These are phyloP conservation scores for Staphylotrichum tortipilum DNA, from an alignment of 495 filamentous ascomycete species.

Conservation along the genomic window DNA sequence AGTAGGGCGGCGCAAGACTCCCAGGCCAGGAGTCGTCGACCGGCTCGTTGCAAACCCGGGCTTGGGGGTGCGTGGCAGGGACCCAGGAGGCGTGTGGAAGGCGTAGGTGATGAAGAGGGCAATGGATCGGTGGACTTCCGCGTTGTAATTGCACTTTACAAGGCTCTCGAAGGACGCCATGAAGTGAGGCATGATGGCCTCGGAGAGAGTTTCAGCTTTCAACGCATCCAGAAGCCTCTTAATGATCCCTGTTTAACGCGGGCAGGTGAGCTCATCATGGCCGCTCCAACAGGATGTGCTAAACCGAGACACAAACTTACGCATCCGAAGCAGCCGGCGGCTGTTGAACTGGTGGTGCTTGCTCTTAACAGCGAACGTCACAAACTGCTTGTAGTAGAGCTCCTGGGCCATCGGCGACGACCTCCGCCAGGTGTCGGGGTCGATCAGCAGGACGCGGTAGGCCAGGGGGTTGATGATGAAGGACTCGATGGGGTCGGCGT, in stretches of 20 bases:
- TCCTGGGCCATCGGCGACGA: constrained; percentile 64
- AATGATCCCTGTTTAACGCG: constrained; percentile 57
- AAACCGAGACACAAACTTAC: too few relatives aligned
- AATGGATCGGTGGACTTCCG: constrained; percentile 76
- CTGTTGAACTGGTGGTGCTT: constrained; percentile 88
- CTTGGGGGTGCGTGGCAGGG: constrained; percentile 45
- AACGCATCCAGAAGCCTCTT: constrained; percentile 83
- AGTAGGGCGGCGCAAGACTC: constrained; percentile 20
- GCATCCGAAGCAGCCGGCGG: constrained; percentile 76
- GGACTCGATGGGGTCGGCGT: constrained; percentile 65
- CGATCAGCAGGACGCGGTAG: constrained; percentile 82
- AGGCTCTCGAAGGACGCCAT: constrained; percentile 67
- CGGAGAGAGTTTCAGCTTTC: constrained; percentile 69
- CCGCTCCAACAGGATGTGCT: too few relatives aligned
- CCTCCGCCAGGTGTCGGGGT: constrained; percentile 84
- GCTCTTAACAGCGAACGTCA: constrained; percentile 71
- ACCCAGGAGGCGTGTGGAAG: constrained; percentile 56
- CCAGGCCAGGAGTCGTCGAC: constrained; percentile 27
- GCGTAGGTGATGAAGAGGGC: constrained; percentile 90
- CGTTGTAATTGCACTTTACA: constrained; percentile 67
- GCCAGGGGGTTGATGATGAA: constrained; percentile 94
- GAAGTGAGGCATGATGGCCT: constrained; percentile 63
- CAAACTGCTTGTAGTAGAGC: constrained; percentile 87
- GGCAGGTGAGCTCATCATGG: constrained; percentile 14
- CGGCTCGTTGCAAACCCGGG: constrained; percentile 30